These are phyloP conservation scores for Nymphaea thermarum DNA, from an alignment of 164 flowering plant genomes.

Conservation along the genomic window DNA sequence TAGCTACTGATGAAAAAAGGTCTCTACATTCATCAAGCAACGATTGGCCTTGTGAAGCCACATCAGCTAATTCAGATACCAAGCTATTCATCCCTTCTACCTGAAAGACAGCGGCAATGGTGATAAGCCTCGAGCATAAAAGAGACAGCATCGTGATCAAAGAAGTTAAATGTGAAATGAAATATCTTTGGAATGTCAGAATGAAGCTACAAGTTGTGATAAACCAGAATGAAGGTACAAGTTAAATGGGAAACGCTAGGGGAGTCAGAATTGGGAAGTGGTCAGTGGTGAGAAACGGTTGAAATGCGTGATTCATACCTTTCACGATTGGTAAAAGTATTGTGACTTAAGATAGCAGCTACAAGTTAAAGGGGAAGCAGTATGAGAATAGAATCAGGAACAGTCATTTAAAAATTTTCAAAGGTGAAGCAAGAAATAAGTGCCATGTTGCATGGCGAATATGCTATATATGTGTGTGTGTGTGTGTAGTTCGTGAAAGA, in stretches of 20 bases:
- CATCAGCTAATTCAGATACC: conserved; percentile 44
- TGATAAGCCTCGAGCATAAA: background rate
- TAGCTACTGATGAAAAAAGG: conserved; percentile 48
- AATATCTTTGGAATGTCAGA: background rate
- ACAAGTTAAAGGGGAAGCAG: too few species aligned
- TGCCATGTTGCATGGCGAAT: too few species aligned
- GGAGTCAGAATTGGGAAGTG: too few species aligned
- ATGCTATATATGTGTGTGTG: too few species aligned
- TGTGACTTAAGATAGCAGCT: too few species aligned
- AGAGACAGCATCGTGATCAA: background rate
- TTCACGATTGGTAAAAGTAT: too few species aligned
- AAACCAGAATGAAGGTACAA: background rate
- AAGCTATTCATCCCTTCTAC: conserved; percentile 44
- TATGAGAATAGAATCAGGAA: too few species aligned
- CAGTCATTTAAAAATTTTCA: too few species aligned
- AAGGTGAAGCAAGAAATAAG: too few species aligned
- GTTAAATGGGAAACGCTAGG: background rate
- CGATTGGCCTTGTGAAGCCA: conserved; percentile 38
- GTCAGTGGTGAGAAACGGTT: too few species aligned
- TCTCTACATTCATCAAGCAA: conserved; percentile 50
- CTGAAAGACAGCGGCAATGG: conserved; percentile 17
- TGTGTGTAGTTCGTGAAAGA: too few species aligned
- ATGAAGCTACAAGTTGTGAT: background rate
- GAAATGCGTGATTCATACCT: too few species aligned
- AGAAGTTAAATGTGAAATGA: background rate